These are phyloP conservation scores for Curvularia sp. DNA, from an alignment of 2,329 filamentous ascomycete genomes.

Conservation along the genomic window DNA sequence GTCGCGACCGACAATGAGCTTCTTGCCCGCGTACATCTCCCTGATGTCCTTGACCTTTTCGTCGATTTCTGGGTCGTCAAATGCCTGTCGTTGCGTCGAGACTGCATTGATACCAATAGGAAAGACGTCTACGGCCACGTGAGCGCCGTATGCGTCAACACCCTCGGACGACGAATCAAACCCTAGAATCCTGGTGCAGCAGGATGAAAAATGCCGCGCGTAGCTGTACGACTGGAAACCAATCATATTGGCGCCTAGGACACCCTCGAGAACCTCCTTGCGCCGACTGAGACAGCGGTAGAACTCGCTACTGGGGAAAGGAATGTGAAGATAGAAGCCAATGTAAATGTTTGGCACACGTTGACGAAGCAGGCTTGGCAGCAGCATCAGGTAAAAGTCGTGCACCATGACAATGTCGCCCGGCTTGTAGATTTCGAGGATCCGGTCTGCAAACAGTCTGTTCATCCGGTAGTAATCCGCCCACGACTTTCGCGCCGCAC, in stretches of 20 bases:
- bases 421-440: constrained; percentile 86
- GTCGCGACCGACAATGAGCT: constrained; percentile 93
- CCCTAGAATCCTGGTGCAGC: constrained; percentile 88
- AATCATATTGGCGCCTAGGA: constrained; percentile 89
- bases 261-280: constrained; percentile 88
- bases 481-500: constrained; percentile 83
- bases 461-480: constrained; percentile 94
- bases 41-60: constrained; percentile 75
- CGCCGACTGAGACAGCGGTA: constrained; percentile 85
- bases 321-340: constrained; percentile 91
- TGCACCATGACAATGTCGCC: constrained; percentile 93
- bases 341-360: constrained; percentile 89
- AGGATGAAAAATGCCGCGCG: constrained; percentile 91
- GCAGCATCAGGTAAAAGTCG: constrained; percentile 90
- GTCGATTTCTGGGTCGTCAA: constrained; percentile 71
- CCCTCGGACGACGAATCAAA: constrained; percentile 85
- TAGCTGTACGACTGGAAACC: constrained; percentile 97
- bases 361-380: constrained; percentile 88
- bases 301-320: constrained; percentile 96
- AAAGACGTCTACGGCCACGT: constrained; percentile 90
- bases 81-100: constrained; percentile 77
- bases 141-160: constrained; percentile 86
- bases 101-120: constrained; percentile 93
- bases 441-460: constrained; percentile 86
- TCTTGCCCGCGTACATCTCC: constrained; percentile 83